Evolutionary conservation across 2,329 filamentous ascomycete species (phyloP).

Genomic region (Stachybotrys chartarum): DNA sequence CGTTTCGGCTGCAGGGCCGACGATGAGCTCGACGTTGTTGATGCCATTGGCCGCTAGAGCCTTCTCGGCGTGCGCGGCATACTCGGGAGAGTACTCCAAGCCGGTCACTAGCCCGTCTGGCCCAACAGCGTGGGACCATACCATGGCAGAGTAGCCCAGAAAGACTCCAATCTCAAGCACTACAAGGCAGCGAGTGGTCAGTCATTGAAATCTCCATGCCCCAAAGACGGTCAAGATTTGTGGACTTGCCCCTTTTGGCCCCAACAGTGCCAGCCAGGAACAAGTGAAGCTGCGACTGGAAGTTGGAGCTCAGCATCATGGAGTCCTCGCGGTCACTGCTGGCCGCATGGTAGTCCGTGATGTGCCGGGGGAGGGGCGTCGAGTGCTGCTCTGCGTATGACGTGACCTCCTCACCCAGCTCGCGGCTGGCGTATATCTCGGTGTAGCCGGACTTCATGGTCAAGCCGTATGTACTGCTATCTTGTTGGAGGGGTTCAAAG

Average conservation of each 20-base stretch:
- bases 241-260: conserved; percentile 28
- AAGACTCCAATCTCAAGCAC: conserved; percentile 44
- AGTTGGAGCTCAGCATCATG: conserved; percentile 32
- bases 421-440: conserved; percentile 33
- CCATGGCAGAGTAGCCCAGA: conserved; percentile 39
- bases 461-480: no score
- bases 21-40: conserved; percentile 37
- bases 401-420: conserved; percentile 31
- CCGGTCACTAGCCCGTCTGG: conserved; percentile 33
- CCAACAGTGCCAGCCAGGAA: conserved; percentile 33
- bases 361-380: conserved; percentile 30
- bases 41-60: conserved; percentile 31
- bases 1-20: conserved; percentile 40
- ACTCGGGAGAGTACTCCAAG: conserved; percentile 38
- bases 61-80: conserved; percentile 31
- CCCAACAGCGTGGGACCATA: conserved; percentile 40
- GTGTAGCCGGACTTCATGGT: conserved; percentile 32
- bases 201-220: not conserved
- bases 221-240: not conserved
- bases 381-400: conserved; percentile 36
- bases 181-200: conserved; percentile 8
- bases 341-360: conserved; percentile 33
- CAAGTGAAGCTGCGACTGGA: conserved; percentile 31
- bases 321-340: conserved; percentile 19
- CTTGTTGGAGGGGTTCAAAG: not conserved